Evolutionary conservation across 164 flowering plant genomes (phyloP).

Genomic region (Platanus orientalis): DNA sequence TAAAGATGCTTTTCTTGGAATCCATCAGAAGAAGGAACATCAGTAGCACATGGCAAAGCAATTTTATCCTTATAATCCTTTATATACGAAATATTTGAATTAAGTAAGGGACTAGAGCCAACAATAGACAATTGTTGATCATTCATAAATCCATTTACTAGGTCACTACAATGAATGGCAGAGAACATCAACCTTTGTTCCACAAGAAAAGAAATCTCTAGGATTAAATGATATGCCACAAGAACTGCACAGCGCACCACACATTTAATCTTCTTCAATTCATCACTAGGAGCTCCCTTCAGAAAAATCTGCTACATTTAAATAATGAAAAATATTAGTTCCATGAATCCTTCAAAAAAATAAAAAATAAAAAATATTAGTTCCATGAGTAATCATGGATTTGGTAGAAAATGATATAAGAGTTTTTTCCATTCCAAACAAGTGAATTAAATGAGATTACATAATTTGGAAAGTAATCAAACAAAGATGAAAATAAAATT

Average conservation of each 20-base stretch:
- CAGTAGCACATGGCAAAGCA: constrained; percentile 17
- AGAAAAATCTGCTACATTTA: constrained; percentile 67
- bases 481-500: not conserved
- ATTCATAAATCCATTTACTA: constrained; percentile 14
- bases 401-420: too few relatives aligned
- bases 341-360: not conserved
- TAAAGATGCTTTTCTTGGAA: not conserved
- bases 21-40: constrained; percentile 22
- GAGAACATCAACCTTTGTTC: constrained; percentile 79
- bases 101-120: constrained; percentile 11
- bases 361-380: not conserved
- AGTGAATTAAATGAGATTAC: too few relatives aligned
- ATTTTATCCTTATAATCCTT: constrained; percentile 19
- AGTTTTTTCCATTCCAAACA: too few relatives aligned
- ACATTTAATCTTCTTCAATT: constrained; percentile 72
- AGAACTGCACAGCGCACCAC: constrained; percentile 69
- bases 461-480: too few relatives aligned
- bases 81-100: constrained; percentile 11
- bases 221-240: constrained; percentile 76
- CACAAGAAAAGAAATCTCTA: constrained; percentile 77
- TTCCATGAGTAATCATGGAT: not conserved
- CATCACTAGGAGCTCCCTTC: constrained; percentile 81
- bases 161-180: constrained; percentile 29
- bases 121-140: constrained; percentile 15
- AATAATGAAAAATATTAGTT: not conserved